A percentile compares a stretch with the other conserved stretches of the same genome.
Conservation (phyloP, 768 basidiomycete genomes). For the Termitomyces sp. region DNA sequence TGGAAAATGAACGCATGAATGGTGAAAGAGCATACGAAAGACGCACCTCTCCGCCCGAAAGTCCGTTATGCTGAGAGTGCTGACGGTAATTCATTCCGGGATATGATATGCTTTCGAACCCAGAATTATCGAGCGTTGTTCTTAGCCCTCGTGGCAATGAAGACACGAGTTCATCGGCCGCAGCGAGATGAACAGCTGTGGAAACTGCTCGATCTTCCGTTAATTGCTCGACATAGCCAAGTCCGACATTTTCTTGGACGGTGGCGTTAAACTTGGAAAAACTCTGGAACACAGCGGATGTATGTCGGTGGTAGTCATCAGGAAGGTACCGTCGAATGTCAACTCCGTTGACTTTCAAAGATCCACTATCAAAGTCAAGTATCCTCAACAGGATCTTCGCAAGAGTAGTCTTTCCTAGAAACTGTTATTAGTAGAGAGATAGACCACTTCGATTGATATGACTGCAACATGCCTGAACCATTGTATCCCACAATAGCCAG, state of each 20-base stretch:
- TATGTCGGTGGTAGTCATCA: conserved; percentile 66
- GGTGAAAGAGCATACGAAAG: not conserved
- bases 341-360: conserved; percentile 64
- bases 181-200: conserved; percentile 67
- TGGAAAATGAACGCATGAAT: not conserved
- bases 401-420: conserved; percentile 80
- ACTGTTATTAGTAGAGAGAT: conserved; percentile 11
- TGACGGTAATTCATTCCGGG: conserved; percentile 30
- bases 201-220: conserved; percentile 53
- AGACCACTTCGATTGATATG: not conserved
- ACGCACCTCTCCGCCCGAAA: conserved; percentile 83
- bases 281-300: conserved; percentile 82
- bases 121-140: conserved; percentile 65
- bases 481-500: conserved; percentile 86
- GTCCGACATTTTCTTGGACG: conserved; percentile 81
- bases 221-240: conserved; percentile 70
- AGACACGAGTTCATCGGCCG: conserved; percentile 63
- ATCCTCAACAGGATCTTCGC: conserved; percentile 80
- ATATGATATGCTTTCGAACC: conserved; percentile 52
- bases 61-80: conserved; percentile 50
- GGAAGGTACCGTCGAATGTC: conserved; percentile 67
- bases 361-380: conserved; percentile 69
- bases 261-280: conserved; percentile 80
- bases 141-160: conserved; percentile 69
- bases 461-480: conserved; percentile 60